These are phyloP conservation scores for Sphaerostilbella broomeana DNA, from an alignment of 2,329 filamentous ascomycete genomes.

Conservation along the genomic window DNA sequence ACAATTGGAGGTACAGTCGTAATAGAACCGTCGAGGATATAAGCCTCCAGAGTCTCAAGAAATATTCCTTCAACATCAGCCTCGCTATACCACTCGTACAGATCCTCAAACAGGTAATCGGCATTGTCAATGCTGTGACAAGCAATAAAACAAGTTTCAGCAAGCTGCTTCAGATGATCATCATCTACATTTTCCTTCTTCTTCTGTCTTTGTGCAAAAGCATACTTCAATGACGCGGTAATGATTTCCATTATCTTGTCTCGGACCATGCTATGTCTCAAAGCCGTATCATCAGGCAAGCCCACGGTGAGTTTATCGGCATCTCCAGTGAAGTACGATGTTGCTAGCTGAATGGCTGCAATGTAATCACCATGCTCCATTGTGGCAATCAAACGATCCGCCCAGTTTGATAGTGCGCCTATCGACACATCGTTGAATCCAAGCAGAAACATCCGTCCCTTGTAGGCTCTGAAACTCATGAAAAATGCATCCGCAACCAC, in stretches of 20 bases:
- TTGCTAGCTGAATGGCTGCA: slow-evolving; percentile 81
- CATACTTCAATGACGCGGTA: slow-evolving; percentile 82
- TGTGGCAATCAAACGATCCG: slow-evolving; percentile 81
- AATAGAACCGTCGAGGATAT: slow-evolving; percentile 74
- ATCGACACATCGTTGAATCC: slow-evolving; percentile 93
- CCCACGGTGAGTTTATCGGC: slow-evolving; percentile 94
- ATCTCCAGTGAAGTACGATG: slow-evolving; percentile 83
- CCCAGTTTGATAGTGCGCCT: slow-evolving; percentile 93
- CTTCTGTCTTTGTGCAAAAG: slow-evolving; percentile 62
- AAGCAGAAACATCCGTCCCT: slow-evolving; percentile 83
- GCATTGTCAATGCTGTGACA: slow-evolving; percentile 70
- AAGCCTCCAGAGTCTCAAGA: slow-evolving; percentile 80
- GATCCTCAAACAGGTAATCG: slow-evolving; percentile 84
- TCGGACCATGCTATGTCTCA: slow-evolving; percentile 74
- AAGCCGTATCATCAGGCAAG: slow-evolving; percentile 70
- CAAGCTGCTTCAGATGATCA: slow-evolving; percentile 66
- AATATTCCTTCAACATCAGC: slow-evolving; percentile 67
- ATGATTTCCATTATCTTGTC: slow-evolving; percentile 93
- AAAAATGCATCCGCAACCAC: slow-evolving; percentile 96
- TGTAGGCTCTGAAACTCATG: slow-evolving; percentile 96
- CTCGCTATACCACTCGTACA: slow-evolving; percentile 87
- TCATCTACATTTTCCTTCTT: slow-evolving; percentile 41
- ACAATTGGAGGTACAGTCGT: slow-evolving; percentile 71
- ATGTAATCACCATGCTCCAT: slow-evolving; percentile 98
- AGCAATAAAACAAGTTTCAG: slow-evolving; percentile 75